Evolutionary conservation across 2,329 filamentous ascomycete genomes (phyloP).

Genomic region (Huntiella abstrusa): DNA sequence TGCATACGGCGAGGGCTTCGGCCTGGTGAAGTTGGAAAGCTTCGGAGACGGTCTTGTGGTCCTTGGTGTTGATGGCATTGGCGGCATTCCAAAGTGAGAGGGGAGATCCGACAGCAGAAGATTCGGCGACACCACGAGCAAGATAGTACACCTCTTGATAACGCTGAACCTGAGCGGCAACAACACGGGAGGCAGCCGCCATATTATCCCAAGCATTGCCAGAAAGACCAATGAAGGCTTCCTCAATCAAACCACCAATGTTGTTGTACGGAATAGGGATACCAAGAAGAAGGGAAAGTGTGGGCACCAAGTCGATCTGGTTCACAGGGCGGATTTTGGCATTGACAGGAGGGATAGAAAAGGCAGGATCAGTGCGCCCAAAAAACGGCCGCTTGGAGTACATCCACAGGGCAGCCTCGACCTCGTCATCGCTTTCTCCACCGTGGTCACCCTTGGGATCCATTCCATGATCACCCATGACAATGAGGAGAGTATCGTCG

Average conservation of each 20-base stretch:
- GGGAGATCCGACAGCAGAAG: conserved; percentile 24
- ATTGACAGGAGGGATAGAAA: conserved; percentile 38
- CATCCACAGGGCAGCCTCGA: conserved; percentile 94
- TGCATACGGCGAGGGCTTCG: conserved; percentile 61
- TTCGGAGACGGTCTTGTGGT: conserved; percentile 26
- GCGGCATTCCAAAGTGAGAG: conserved; percentile 30
- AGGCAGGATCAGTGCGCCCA: conserved; percentile 49
- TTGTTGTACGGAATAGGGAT: conserved; percentile 94
- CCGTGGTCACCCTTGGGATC: conserved; percentile 92
- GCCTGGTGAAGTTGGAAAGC: conserved; percentile 57
- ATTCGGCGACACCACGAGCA: conserved; percentile 49
- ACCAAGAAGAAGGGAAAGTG: conserved; percentile 68
- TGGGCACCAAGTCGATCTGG: conserved; percentile 93
- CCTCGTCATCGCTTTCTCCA: conserved; percentile 92
- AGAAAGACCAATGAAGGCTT: conserved; percentile 60
- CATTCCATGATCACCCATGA: conserved; percentile 99
- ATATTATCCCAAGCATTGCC: conserved; percentile 60
- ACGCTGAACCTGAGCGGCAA: conserved; percentile 69
- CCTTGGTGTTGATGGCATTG: conserved; percentile 21
- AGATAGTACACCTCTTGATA: conserved; percentile 73
- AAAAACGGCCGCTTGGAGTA: conserved; percentile 80
- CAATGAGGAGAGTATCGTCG: conserved; percentile 69
- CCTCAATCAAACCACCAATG: conserved; percentile 78
- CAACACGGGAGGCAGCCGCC: conserved; percentile 54
- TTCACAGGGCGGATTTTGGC: conserved; percentile 59